Base-by-base conservation (phyloP, 208 protist genomes). In the Herpetomonas samuelpessoai region DNA sequence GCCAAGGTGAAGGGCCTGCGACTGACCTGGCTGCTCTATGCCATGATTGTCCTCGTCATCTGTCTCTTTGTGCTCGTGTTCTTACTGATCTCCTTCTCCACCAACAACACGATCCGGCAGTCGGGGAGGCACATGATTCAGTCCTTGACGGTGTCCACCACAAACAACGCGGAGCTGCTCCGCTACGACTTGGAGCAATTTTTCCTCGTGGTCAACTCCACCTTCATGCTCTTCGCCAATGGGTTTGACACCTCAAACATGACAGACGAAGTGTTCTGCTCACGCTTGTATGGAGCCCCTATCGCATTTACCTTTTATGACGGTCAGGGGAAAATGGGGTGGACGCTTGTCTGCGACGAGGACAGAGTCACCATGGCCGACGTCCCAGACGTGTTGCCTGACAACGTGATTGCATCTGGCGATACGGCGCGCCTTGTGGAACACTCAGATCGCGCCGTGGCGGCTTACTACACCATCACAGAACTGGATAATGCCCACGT, bases 1-100 rank as follows among this genome's bases (percentile, higher is more conserved):
- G 74, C 81, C 2, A 55, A 65, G 38, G 49, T 79, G 18, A 73
- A 65, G 26, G 87, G 88, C 2, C 60, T 94, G 27, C 72, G 77
- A 19, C 72, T 91, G 21, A 80, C 56, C 25, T 94, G 83, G 82
- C 46, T 93, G 24, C 50, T 93, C 3, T 86, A 79, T 66, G 30
- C 71, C 26, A 68, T 88, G 46, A 74, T 89, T 22, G 44, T 76
- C 12, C 61, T 85, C 28, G 70, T 88, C 30, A 75, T 91, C 46
- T n/a, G 74, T 19, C 44, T 83, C 4, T 78, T 91, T 41, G 65
- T 88, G 21, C 53, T 71, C 48, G 31, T 79, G 52, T 60, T 90
- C 21, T 51, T 79, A 26, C 77, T 84, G 69, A 79, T 88, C 59
- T 68, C 71, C 25, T 73, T 76, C 59, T 54, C 77, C 46, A 76